Base-by-base conservation (phyloP, 371 early-diverging fungal species). In the Batrachochytrium dendrobatidis region DNA sequence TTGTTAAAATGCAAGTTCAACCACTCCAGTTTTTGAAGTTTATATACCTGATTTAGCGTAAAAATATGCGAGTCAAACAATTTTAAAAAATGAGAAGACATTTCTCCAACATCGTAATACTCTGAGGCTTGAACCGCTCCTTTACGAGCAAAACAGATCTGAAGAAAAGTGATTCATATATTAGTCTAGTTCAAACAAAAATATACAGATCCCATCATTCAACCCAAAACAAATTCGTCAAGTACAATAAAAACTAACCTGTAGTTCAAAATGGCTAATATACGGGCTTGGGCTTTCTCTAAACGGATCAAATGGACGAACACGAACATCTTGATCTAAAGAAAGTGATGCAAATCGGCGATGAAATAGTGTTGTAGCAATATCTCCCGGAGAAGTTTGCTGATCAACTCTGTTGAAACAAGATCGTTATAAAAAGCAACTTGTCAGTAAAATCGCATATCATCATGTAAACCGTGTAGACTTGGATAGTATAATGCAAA, bases 321-420 rank as follows among this genome's bases (percentile, higher is more conserved):
- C 86, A 15, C 81, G 68, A 3, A 94, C 87, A 32, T 88, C 86
- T 71, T 93, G 84, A 46, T 84, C 83, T 5, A 94, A 66, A 4
- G 91, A 87, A 45, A 92, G 76, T 24, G 76, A 75, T n/a, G 90
- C 92, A 90, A 91, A 95, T 44, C 83, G 80, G 30, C 97, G 85
- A 49, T 94, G 95, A 45, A 85, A 75, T 35, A 70, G 67, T 26
- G 87, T 83, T 18, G 89, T 84, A 5, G 91, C 94, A 12, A 95
- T 63, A 39, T 84, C 71, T 20, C 90, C 87, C 39, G 39, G 39
- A 12, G 39, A n/a, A 12, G n/a, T n/a, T n/a, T 39, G 39, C 39
- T 39, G 39, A n/a, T 39, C 39, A n/a, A 39, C 39, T 39, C 39
- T 39, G 39, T 39, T 39, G 39, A 12, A 39, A n/a, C 39, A 39